Percentiles rank a stretch among this genome's conserved stretches.
Conservation (phyloP, 164 flowering plant genomes). For the Vitis labrusca region DNA sequence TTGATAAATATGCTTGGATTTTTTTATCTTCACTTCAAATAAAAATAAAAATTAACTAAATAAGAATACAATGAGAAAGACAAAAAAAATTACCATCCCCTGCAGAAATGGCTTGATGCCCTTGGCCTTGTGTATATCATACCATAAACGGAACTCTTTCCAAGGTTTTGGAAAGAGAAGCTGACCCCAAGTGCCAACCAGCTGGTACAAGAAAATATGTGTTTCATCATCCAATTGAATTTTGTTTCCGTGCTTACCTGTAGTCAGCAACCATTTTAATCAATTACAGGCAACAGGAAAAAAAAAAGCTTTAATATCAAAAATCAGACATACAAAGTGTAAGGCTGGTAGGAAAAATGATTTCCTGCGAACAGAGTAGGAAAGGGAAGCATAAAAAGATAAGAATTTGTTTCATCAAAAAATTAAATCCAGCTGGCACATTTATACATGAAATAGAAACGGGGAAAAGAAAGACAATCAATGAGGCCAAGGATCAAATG, state of each 20-base stretch:
- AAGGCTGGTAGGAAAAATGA: too few relatives aligned
- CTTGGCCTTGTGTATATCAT: slow-evolving; percentile 79
- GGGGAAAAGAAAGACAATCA: too few relatives aligned
- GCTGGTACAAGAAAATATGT: slow-evolving; percentile 78
- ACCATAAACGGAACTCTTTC: slow-evolving; percentile 98
- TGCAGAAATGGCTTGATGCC: slow-evolving; percentile 74
- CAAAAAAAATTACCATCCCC: slow-evolving; percentile 70
- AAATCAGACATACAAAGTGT: background rate
- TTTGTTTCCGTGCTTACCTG: slow-evolving; percentile 97
- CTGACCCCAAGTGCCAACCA: slow-evolving; percentile 99
- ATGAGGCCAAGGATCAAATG: too few relatives aligned
- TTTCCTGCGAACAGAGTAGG: too few relatives aligned
- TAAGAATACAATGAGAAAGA: background rate
- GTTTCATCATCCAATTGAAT: slow-evolving; percentile 56
- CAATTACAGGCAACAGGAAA: background rate
- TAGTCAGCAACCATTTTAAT: slow-evolving; percentile 4
- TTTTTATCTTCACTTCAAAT: background rate
- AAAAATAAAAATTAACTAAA: background rate
- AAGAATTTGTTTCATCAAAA: too few relatives aligned
- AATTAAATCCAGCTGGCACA: too few relatives aligned
- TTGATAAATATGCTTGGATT: background rate
- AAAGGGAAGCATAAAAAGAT: too few relatives aligned
- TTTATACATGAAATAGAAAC: too few relatives aligned
- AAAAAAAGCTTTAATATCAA: background rate
- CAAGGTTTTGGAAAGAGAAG: slow-evolving; percentile 97